Evolutionary conservation across 345 rosid genomes (phyloP).

Genomic region (Murraya paniculata): DNA sequence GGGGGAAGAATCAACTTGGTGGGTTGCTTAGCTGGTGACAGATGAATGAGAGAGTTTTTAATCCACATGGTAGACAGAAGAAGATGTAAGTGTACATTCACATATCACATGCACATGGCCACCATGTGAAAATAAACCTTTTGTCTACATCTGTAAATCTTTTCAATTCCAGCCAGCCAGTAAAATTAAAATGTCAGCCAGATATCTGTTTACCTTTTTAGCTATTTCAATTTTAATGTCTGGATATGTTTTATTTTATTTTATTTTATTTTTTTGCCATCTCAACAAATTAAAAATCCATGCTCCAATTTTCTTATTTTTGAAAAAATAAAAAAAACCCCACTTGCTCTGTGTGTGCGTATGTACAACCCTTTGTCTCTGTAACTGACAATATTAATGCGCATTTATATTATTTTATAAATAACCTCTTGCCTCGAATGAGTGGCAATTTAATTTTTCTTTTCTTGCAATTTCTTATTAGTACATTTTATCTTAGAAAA

Average conservation of each 20-base stretch:
- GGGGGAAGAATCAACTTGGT: constrained; percentile 20
- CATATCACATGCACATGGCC: constrained; percentile 41
- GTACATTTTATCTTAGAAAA: neutral
- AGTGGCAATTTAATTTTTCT: neutral
- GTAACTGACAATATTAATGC: no score
- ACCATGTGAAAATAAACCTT: constrained; percentile 36
- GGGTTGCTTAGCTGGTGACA: constrained; percentile 65
- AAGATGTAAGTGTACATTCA: constrained; percentile 40
- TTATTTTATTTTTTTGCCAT: no score
- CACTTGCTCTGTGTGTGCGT: no score
- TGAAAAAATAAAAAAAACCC: no score
- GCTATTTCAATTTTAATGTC: neutral
- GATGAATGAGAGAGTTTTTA: constrained; percentile 46
- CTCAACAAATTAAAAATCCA: neutral
- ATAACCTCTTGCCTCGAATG: no score
- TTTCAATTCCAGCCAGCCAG: constrained; percentile 2
- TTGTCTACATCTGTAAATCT: constrained; percentile 26
- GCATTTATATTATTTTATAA: neutral
- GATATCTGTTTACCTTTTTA: neutral
- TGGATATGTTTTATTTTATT: neutral
- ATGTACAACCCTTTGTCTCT: no score
- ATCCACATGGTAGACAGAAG: constrained; percentile 58
- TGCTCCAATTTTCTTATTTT: neutral
- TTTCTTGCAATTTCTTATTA: neutral
- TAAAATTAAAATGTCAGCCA: neutral